A percentile compares a stretch with the other conserved stretches of the same genome.
Evolutionary conservation across 2,329 filamentous ascomycete species (phyloP).

Genomic region (Trichoderma koningiopsis): DNA sequence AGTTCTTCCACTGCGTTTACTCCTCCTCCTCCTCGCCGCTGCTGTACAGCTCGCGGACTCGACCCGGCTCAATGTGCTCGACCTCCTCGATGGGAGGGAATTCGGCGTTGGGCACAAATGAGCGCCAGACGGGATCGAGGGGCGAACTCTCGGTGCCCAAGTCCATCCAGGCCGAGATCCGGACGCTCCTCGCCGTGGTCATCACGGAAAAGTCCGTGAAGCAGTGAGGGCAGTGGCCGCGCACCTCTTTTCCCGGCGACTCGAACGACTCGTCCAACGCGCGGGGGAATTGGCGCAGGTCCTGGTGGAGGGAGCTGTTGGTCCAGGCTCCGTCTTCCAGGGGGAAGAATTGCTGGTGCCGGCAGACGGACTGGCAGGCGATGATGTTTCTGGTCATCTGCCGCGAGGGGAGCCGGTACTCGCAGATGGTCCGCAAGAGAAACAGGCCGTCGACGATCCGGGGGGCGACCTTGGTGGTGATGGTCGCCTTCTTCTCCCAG

Average conservation of each 20-base stretch:
- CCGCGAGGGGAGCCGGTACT: not conserved
- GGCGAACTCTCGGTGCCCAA: constrained; percentile 11
- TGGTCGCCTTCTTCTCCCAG: not conserved
- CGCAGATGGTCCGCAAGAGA: not conserved
- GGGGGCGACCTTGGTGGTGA: not conserved
- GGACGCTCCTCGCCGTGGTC: not conserved
- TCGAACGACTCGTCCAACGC: not conserved
- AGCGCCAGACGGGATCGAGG: not conserved
- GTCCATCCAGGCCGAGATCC: constrained; percentile 12
- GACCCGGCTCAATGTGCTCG: not conserved
- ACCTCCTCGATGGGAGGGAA: not conserved
- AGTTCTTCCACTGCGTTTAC: no score
- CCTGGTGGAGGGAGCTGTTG: not conserved
- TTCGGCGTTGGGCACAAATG: not conserved
- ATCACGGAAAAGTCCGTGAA: constrained; percentile 17
- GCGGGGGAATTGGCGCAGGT: not conserved
- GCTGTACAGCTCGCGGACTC: not conserved
- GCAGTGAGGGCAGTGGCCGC: constrained; percentile 6
- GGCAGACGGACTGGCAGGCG: not conserved
- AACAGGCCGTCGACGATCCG: not conserved
- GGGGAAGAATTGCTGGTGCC: not conserved
- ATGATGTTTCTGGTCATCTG: not conserved
- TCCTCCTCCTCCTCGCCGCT: not conserved
- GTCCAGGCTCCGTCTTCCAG: not conserved
- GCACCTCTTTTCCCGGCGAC: not conserved